These are phyloP conservation scores for Elsinoe necatrix DNA, from an alignment of 2,329 filamentous ascomycete genomes.

Conservation along the genomic window DNA sequence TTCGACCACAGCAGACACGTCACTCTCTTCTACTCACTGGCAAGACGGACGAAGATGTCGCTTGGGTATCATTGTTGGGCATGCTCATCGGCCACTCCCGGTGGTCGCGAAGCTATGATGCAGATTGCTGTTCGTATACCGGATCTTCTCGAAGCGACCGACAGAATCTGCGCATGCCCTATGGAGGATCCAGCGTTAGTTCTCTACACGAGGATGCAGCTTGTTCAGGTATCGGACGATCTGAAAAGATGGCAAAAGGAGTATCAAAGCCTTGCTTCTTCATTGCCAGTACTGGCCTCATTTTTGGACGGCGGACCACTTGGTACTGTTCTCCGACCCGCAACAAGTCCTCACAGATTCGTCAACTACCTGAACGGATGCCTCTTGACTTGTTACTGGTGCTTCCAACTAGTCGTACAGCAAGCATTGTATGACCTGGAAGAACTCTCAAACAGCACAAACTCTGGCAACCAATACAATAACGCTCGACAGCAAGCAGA, in stretches of 20 bases:
- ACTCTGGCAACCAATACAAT: neutral
- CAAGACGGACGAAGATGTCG: neutral
- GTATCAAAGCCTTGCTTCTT: neutral
- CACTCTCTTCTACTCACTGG: neutral
- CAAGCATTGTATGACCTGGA: neutral
- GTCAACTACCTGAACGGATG: neutral
- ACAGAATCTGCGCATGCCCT: neutral
- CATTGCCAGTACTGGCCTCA: no score
- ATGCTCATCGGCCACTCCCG: neutral
- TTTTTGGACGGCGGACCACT: neutral
- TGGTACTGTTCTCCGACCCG: neutral
- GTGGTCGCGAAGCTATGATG: neutral
- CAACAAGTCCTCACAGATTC: neutral
- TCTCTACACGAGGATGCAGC: neutral
- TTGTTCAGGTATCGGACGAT: neutral
- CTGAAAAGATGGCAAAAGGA: neutral
- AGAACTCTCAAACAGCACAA: neutral
- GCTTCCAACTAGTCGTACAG: neutral
- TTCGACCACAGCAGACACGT: neutral
- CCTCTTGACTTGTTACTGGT: neutral
- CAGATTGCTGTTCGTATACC: neutral
- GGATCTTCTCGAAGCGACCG: neutral
- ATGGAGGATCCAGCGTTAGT: neutral
- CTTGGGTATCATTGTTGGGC: neutral
- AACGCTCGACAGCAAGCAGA: neutral